Conservation (phyloP, 1,284 basidiomycete genomes). For the Takashimella koratensis region DNA sequence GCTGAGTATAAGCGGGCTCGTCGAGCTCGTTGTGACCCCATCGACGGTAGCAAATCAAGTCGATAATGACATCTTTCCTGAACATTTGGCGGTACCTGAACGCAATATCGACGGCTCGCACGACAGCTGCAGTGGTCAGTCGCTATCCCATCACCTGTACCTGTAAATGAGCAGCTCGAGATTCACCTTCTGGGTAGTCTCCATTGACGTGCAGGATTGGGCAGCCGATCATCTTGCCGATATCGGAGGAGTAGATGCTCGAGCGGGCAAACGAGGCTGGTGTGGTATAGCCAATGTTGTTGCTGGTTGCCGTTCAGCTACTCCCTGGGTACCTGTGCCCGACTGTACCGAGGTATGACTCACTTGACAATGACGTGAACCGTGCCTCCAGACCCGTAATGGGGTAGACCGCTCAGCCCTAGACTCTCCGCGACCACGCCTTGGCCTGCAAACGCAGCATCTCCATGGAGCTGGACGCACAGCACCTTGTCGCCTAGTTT, state of each 20-base stretch:
- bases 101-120: constrained; percentile 70
- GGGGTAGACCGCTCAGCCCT: constrained; percentile 76
- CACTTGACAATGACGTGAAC: constrained; percentile 89
- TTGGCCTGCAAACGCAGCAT: constrained; percentile 84
- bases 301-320: constrained; percentile 1
- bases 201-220: constrained; percentile 90
- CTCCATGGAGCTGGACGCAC: constrained; percentile 84
- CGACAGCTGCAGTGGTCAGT: constrained; percentile 68
- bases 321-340: neutral
- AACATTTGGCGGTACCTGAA: constrained; percentile 80
- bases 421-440: constrained; percentile 84
- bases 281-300: constrained; percentile 84
- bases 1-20: constrained; percentile 83
- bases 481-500: constrained; percentile 78
- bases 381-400: constrained; percentile 82
- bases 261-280: constrained; percentile 76
- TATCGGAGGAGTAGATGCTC: constrained; percentile 80
- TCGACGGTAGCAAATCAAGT: constrained; percentile 79
- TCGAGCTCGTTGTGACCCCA: constrained; percentile 87
- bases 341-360: constrained; percentile 36
- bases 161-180: no score
- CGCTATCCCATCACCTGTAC: no score
- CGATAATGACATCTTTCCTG: constrained; percentile 81
- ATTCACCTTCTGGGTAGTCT: constrained; percentile 81
- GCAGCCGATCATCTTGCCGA: constrained; percentile 83